Percentiles rank a stretch among this genome's conserved stretches.
These are phyloP conservation scores for Amborella trichopoda DNA, from an alignment of 164 flowering plant species.

Conservation along the genomic window DNA sequence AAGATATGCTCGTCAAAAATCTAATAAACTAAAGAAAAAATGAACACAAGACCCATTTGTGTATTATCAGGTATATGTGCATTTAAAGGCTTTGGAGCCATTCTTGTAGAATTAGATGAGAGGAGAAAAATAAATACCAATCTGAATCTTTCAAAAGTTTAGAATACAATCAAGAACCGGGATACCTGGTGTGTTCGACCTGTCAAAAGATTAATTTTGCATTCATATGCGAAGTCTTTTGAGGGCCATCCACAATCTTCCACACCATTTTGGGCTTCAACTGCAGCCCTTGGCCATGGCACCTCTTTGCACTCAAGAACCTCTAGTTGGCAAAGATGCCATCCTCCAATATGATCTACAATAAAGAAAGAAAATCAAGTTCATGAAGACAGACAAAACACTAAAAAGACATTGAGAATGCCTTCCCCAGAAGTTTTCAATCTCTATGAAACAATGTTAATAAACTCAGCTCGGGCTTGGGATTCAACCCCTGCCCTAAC, in stretches of 20 bases:
- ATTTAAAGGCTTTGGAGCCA: no score
- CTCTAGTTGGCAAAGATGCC: slow-evolving; percentile 81
- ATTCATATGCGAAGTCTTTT: slow-evolving; percentile 70
- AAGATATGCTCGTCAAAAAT: neutral
- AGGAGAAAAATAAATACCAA: no score
- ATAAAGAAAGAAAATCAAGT: neutral
- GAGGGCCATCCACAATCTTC: slow-evolving; percentile 76
- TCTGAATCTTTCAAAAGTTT: no score
- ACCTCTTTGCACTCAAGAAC: slow-evolving; percentile 77
- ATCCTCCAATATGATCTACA: slow-evolving; percentile 56
- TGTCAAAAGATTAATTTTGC: slow-evolving; percentile 82
- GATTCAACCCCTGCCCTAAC: no score
- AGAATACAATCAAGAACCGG: neutral
- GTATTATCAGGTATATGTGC: no score
- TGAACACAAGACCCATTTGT: neutral
- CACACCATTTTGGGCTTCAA: slow-evolving; percentile 37
- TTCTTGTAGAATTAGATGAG: no score
- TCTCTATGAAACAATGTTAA: no score
- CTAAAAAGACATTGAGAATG: no score
- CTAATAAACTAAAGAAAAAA: neutral
- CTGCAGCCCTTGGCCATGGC: slow-evolving; percentile 57
- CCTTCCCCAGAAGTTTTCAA: no score
- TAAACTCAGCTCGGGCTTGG: no score
- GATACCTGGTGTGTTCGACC: slow-evolving; percentile 93
- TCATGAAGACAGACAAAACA: neutral